Base-by-base conservation (phyloP, 345 rosid species). In the Anacardium occidentale region DNA sequence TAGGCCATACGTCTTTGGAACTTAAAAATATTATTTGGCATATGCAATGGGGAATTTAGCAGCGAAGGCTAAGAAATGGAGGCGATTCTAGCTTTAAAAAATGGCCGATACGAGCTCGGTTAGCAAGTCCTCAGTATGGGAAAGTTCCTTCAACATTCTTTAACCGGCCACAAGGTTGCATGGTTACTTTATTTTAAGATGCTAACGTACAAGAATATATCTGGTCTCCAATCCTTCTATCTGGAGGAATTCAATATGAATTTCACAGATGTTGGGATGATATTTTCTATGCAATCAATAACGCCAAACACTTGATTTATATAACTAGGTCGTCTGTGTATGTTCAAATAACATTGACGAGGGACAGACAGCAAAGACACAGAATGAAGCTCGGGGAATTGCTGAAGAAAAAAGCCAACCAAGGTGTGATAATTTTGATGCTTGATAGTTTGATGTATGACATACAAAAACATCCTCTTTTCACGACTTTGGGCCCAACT, bases 251-350 rank as follows among this genome's bases (percentile, higher is more conserved):
- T 29, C 24, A 21, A 11, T 86, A 81, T 52, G 77, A 80, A 42
- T 83, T 84, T 53, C 87, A 60, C 44, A 66, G 86, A 59, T 92
- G 97, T 58, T 94, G 97, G 97, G 93, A 94, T 82, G 94, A 89
- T 7, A 78, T 94, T 13, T 94, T 89, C 29, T 85, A 88, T 10
- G 90, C 92, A 2, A 87, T 94, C 44, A 62, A 50, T 18, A 61
- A 86, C 0, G 97, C 97, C 2, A 72, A 77, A 34, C 83, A 87
- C 54, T 83, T 94, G 21, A 84, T 92, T 72, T 94, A 94, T 70
- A 81, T 92, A 15, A 64, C 94, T 0, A 97, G 98, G 1, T 94
- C 97, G 97, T 90, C 97, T 2, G 87, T 94, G 0, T 76, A 81
- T 50, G 68, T 91, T 17, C 37, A 81, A 20, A 76, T 92, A 21